phyloP scores from a whole-genome alignment of 2,329 filamentous ascomycete species.

The Botrytis squamosa region DNA sequence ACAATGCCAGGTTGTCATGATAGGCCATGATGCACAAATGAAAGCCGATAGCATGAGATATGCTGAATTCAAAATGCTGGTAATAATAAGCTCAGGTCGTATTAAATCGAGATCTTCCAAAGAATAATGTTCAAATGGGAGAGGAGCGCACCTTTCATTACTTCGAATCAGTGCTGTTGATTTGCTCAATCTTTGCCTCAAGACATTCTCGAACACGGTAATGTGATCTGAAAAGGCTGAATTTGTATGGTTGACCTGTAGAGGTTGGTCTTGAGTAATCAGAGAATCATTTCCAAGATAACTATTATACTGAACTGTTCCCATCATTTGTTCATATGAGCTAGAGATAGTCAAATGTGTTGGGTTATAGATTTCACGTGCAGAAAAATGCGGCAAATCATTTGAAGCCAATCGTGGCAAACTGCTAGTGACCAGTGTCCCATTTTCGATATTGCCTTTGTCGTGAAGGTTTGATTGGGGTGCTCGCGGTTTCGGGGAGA shows the following conservation, averaged over 20 bases:
- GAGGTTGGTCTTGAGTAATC: neutral
- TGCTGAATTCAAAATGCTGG: conserved; percentile 3
- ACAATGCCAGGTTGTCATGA: conserved; percentile 10
- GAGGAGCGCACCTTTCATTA: conserved; percentile 15
- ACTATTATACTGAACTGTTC: conserved; percentile 9
- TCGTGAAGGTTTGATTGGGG: neutral
- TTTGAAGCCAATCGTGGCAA: conserved; percentile 4
- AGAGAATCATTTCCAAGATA: conserved; percentile 7
- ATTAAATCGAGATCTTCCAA: neutral
- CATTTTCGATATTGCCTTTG: neutral
- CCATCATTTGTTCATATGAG: conserved; percentile 16
- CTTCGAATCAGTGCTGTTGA: neutral
- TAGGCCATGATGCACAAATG: conserved; percentile 14
- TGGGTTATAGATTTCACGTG: neutral
- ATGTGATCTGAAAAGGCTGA: conserved; percentile 17
- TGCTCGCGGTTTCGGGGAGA: neutral
- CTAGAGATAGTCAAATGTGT: neutral
- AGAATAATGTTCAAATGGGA: neutral
- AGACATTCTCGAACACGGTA: conserved; percentile 1
- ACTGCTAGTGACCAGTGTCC: neutral
- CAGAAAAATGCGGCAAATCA: neutral
- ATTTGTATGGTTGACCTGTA: conserved; percentile 8
- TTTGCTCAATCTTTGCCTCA: conserved; percentile 9
- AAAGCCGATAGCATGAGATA: conserved; percentile 20
- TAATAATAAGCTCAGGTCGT: conserved; percentile 4